Evolutionary conservation across 768 basidiomycete species (phyloP).

Genomic region (Fomitopsis pulvina): DNA sequence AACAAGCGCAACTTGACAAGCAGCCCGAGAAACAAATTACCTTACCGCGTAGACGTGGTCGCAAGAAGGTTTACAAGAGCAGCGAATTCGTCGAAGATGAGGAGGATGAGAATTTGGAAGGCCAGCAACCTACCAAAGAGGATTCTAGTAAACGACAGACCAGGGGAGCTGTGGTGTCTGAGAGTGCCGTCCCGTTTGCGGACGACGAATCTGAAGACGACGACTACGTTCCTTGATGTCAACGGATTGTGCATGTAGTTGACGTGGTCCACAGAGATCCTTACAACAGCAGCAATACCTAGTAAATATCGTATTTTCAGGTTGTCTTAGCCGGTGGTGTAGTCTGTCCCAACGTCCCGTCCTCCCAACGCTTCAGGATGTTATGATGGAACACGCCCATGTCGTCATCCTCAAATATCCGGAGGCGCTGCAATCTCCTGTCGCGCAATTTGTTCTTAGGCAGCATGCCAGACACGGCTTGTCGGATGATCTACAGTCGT

Average conservation of each 20-base stretch:
- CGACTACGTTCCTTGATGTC: background rate
- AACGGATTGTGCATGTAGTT: background rate
- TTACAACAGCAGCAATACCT: background rate
- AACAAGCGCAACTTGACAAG: conserved; percentile 1
- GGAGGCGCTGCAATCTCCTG: conserved; percentile 77
- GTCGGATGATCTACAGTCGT: conserved; percentile 75
- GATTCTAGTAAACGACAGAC: background rate
- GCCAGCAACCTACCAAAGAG: background rate
- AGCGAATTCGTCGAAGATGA: background rate
- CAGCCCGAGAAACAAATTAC: background rate
- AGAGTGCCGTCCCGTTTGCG: background rate
- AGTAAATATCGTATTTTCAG: background rate
- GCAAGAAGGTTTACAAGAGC: background rate
- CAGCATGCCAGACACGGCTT: conserved; percentile 97
- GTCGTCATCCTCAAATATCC: conserved; percentile 77
- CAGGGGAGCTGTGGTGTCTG: background rate
- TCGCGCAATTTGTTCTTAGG: conserved; percentile 97
- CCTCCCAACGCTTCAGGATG: conserved; percentile 78
- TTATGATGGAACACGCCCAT: conserved; percentile 76
- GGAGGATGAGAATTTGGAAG: background rate
- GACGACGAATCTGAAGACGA: conserved; percentile 1
- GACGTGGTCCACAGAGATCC: background rate
- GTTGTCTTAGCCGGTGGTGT: background rate
- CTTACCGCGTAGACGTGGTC: background rate
- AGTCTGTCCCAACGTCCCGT: conserved; percentile 47